Evolutionary conservation across 768 basidiomycete genomes (phyloP).

Genomic region (Boletales sp.): DNA sequence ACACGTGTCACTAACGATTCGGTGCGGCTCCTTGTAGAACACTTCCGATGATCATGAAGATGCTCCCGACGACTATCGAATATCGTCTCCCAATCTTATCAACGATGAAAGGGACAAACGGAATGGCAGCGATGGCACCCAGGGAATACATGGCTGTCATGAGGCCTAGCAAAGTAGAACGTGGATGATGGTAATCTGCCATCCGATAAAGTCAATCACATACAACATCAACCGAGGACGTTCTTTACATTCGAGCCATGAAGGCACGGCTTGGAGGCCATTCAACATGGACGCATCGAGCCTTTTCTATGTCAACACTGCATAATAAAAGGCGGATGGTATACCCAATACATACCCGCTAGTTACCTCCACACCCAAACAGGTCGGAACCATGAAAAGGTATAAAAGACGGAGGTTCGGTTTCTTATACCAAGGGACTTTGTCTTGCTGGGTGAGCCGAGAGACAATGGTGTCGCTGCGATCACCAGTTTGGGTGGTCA

Average conservation of each 20-base stretch:
- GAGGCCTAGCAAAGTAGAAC: constrained; percentile 51
- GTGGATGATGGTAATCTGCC: constrained; percentile 49
- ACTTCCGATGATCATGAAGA: background rate
- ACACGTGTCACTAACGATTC: background rate
- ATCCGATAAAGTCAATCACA: background rate
- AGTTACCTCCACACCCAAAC: too few species aligned
- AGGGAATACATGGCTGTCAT: constrained; percentile 59
- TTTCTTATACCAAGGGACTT: too few species aligned
- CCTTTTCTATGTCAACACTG: too few species aligned
- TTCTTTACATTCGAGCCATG: constrained; percentile 49
- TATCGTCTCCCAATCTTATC: background rate
- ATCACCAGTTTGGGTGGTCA: too few species aligned
- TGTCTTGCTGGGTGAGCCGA: too few species aligned
- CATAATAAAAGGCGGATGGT: too few species aligned
- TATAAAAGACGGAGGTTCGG: too few species aligned
- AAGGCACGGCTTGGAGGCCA: constrained; percentile 53
- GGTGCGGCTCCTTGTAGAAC: background rate
- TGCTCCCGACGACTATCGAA: background rate
- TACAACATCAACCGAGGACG: too few species aligned
- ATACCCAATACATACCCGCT: background rate
- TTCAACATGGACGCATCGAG: constrained; percentile 55
- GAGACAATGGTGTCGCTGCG: too few species aligned
- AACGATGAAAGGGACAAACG: background rate
- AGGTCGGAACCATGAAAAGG: too few species aligned
- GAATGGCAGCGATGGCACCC: constrained; percentile 36